These are phyloP conservation scores for Aspergillus transmontanensis DNA, from an alignment of 2,329 filamentous ascomycete genomes.

Conservation along the genomic window DNA sequence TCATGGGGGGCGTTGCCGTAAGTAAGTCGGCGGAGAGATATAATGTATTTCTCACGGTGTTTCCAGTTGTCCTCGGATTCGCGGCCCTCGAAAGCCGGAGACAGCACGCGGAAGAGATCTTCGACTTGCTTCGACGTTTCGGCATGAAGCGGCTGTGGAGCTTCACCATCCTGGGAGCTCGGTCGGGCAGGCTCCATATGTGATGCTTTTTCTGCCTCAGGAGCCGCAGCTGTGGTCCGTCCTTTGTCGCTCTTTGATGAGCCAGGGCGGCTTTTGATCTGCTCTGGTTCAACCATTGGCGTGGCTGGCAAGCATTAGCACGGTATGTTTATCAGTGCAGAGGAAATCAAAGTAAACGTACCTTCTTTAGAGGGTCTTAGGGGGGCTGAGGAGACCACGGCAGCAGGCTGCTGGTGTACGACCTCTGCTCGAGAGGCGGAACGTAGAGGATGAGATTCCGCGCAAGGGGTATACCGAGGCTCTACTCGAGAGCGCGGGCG, in stretches of 20 bases:
- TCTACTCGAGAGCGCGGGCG: conserved; percentile 34
- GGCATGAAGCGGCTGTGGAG: conserved; percentile 78
- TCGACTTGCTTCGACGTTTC: conserved; percentile 87
- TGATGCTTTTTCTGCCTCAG: conserved; percentile 34
- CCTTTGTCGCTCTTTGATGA: conserved; percentile 25
- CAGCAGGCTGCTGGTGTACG: neutral
- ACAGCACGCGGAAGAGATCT: conserved; percentile 81
- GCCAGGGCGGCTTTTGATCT: conserved; percentile 20
- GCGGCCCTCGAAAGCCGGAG: conserved; percentile 77
- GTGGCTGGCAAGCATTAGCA: conserved; percentile 17
- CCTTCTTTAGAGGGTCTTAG: neutral
- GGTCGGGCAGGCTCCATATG: conserved; percentile 25
- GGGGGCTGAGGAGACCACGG: neutral
- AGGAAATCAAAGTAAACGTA: neutral
- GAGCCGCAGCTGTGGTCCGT: conserved; percentile 7
- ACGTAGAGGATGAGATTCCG: conserved; percentile 21
- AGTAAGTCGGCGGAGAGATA: conserved; percentile 74
- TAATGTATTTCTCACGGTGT: conserved; percentile 77
- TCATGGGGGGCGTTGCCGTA: conserved; percentile 82
- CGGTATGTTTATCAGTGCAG: neutral
- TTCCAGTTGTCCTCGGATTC: conserved; percentile 93
- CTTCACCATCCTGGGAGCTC: conserved; percentile 60
- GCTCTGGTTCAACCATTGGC: conserved; percentile 20
- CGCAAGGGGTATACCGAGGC: conserved; percentile 4
- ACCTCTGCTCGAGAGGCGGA: neutral